These are phyloP conservation scores for Aeschynomene evenia DNA, from an alignment of 306 rosid genomes.

Conservation along the genomic window DNA sequence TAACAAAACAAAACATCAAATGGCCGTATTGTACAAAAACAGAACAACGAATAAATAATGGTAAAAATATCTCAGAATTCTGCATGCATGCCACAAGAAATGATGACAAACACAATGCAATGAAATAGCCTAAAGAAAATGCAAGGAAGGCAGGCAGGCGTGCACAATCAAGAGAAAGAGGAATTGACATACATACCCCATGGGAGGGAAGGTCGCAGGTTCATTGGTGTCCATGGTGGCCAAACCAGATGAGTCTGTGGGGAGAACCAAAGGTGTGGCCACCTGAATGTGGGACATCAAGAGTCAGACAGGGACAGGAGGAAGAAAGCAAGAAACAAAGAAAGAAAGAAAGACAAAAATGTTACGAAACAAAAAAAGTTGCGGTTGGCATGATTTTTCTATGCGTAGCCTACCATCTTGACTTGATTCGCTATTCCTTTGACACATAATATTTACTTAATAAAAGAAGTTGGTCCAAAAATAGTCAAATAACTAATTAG, in stretches of 20 bases:
- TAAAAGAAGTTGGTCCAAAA: background rate
- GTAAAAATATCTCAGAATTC: background rate
- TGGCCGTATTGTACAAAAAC: background rate
- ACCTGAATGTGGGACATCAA: slow-evolving; percentile 26
- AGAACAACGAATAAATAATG: background rate
- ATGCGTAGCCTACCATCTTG: too few species aligned
- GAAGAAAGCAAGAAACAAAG: slow-evolving; percentile 30
- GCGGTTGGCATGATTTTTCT: slow-evolving; percentile 54
- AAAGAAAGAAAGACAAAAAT: background rate
- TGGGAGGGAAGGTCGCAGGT: slow-evolving; percentile 43
- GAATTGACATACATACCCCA: slow-evolving; percentile 28
- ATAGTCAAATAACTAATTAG: background rate
- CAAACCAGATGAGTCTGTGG: slow-evolving; percentile 19
- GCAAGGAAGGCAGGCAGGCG: background rate
- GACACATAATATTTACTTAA: background rate
- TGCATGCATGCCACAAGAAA: background rate
- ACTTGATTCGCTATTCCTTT: background rate
- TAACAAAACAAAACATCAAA: background rate
- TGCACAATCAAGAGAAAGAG: background rate
- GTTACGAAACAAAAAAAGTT: slow-evolving; percentile 29
- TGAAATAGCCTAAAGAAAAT: background rate
- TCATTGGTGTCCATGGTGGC: slow-evolving; percentile 29
- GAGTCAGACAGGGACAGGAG: slow-evolving; percentile 20
- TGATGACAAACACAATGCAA: background rate
- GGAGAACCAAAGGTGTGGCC: slow-evolving; percentile 30